Evolutionary conservation across 1,139 yeast species (phyloP), one percentile per base, ranked within the genome.

Genomic region (Kurtzmaniella quercitrusa): DNA sequence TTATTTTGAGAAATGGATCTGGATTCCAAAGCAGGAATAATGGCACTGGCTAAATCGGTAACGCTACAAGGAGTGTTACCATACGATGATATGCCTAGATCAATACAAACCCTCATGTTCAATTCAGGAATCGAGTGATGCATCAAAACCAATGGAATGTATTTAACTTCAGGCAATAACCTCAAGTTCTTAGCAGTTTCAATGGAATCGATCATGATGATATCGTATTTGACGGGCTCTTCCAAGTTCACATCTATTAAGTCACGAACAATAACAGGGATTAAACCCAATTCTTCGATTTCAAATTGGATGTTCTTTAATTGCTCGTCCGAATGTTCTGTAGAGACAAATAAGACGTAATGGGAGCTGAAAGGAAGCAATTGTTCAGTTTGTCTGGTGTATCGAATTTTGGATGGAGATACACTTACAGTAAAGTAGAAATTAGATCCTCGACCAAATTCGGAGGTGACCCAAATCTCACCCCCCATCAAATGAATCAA

Each of bases 401-500:
- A 72, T 36, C 81, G 76, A 18, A 82, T 78, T 45, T 74, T 77
- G 2, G 91, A 88, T 12, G 91, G 90, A 14, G 86, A 75, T 10
- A 86, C 91, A 34, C 87, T 77, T 34, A 87, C 80, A 0, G 95
- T 85, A 60, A 87, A 87, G 61, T 79, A 84, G 59, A 87, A 87
- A 55, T 83, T 84, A 2, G 94, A 85, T 1, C 95, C 95, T 52
- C 76, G 70, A n/a, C 94, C 94, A 57, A 82, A 85, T 45, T 78
- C 78, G 1, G 93, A 85, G 27, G 86, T 80, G 34, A 87, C 95
- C 95, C 95, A 86, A 49, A 87, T 87, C 51, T 85, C 91, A 56
- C 86, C 96, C 39, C 95, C 95, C 95, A 88, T 87, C 48, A 88
- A 73, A 56, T 86, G 91, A 59, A 88, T 87, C 54, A 88, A 75